Evolutionary conservation across 2,329 filamentous ascomycete species (phyloP).

Genomic region (Verticillium tricorpus): DNA sequence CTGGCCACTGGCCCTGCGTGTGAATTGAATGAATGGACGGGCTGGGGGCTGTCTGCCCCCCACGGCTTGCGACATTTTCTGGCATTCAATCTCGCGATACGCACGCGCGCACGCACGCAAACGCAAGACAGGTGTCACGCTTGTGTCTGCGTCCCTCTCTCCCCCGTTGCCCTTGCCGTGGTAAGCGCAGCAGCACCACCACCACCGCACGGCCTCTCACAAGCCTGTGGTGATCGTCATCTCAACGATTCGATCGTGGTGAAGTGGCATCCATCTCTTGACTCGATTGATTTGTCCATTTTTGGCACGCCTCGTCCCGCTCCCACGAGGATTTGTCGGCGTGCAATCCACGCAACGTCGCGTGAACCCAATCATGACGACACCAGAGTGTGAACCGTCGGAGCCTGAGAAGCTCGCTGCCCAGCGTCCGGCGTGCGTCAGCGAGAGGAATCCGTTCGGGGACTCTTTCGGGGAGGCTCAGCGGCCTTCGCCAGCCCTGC

Average conservation of each 20-base stretch:
- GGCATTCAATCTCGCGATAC: background rate
- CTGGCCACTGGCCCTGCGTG: background rate
- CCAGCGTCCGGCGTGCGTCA: background rate
- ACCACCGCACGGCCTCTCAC: background rate
- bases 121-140: background rate
- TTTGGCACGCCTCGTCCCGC: background rate
- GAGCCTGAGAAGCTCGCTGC: background rate
- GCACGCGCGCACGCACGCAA: background rate
- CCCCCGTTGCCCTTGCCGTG: background rate
- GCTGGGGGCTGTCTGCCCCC: background rate
- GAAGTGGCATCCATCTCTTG: background rate
- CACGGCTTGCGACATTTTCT: slow-evolving; percentile 1
- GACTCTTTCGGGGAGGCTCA: background rate
- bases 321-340: background rate
- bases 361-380: background rate
- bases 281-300: background rate
- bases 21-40: background rate
- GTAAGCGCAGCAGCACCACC: background rate
- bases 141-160: background rate
- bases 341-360: background rate
- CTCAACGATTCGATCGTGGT: background rate
- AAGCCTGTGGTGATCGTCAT: background rate
- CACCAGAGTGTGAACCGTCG: background rate
- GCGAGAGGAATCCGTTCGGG: background rate
- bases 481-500: background rate